A percentile compares a stretch with the other conserved stretches of the same genome.
phyloP scores from a whole-genome alignment of 2,329 filamentous ascomycete genomes.

The Cladosporium colombiae region DNA sequence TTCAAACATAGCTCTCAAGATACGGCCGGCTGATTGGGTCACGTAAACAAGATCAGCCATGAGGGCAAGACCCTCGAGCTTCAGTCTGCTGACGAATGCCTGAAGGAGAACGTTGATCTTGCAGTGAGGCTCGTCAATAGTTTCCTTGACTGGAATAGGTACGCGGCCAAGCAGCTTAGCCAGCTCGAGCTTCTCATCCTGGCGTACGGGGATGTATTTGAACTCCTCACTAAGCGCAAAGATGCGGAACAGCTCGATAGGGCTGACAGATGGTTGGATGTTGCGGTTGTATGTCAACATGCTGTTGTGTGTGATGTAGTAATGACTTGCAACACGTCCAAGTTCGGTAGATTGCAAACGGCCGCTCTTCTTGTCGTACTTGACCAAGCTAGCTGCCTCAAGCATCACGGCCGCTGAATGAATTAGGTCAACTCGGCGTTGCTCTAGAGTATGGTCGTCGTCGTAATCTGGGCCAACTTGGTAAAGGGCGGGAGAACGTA shows the following conservation, averaged over 20 bases:
- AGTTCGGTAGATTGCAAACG: constrained; percentile 89
- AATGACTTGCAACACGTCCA: constrained; percentile 93
- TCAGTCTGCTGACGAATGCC: constrained; percentile 92
- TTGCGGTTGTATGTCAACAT: constrained; percentile 98
- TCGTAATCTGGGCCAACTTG: constrained; percentile 96
- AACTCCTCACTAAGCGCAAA: constrained; percentile 97
- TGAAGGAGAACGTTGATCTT: constrained; percentile 98
- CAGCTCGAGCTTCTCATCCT: constrained; percentile 95
- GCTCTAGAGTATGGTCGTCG: constrained; percentile 85
- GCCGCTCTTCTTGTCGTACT: constrained; percentile 93
- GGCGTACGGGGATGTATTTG: constrained; percentile 96
- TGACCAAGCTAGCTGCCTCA: constrained; percentile 84
- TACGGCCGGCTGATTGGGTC: constrained; percentile 95
- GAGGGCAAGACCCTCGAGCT: constrained; percentile 87
- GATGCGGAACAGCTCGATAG: constrained; percentile 93
- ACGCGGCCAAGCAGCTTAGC: constrained; percentile 87
- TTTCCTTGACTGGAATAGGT: constrained; percentile 95
- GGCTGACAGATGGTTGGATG: constrained; percentile 87
- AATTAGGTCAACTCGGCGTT: constrained; percentile 95
- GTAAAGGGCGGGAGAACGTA: constrained; percentile 90
- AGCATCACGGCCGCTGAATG: constrained; percentile 88
- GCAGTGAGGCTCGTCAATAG: constrained; percentile 91
- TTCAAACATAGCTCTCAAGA: constrained; percentile 92
- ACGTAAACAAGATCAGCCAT: constrained; percentile 99
- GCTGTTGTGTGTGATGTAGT: constrained; percentile 94